phyloP scores from a whole-genome alignment of 768 basidiomycete species.

The Boletus rufocinnamomeus region DNA sequence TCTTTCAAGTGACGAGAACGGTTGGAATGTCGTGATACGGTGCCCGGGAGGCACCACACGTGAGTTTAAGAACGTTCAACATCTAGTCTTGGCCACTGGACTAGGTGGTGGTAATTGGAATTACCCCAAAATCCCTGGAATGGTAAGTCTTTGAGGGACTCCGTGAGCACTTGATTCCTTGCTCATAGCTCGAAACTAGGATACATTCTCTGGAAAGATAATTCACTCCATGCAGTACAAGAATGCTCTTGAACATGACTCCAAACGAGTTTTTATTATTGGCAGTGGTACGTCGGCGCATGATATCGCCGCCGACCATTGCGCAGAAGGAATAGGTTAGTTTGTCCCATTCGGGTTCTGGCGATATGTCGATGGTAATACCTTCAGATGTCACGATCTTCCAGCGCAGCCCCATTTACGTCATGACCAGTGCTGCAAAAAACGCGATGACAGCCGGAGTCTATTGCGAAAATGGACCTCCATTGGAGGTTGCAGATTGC shows the following conservation, averaged over 20 bases:
- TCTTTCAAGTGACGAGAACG: conserved; percentile 25
- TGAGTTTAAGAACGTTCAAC: conserved; percentile 39
- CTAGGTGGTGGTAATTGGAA: conserved; percentile 41
- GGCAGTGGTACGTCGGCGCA: conserved; percentile 9
- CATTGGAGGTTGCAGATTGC: conserved; percentile 8
- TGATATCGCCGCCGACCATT: conserved; percentile 10
- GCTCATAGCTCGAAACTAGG: neutral
- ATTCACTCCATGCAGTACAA: conserved; percentile 9
- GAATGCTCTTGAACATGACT: conserved; percentile 5
- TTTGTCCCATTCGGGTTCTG: neutral
- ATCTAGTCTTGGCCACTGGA: conserved; percentile 57
- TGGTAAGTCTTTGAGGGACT: conserved; percentile 27
- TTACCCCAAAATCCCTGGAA: conserved; percentile 46
- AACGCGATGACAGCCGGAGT: conserved; percentile 2
- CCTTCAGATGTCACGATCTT: conserved; percentile 6
- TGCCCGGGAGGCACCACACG: conserved; percentile 33
- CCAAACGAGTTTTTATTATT: conserved; percentile 8
- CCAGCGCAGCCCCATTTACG: conserved; percentile 9
- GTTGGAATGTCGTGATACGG: conserved; percentile 45
- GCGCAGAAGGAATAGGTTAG: neutral
- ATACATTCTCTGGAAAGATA: conserved; percentile 4
- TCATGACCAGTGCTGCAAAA: conserved; percentile 6
- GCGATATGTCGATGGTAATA: neutral
- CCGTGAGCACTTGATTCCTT: neutral
- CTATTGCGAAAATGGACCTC: conserved; percentile 8